Evolutionary conservation across 495 filamentous ascomycete genomes (phyloP).

Genomic region (Rhypophila decipiens): DNA sequence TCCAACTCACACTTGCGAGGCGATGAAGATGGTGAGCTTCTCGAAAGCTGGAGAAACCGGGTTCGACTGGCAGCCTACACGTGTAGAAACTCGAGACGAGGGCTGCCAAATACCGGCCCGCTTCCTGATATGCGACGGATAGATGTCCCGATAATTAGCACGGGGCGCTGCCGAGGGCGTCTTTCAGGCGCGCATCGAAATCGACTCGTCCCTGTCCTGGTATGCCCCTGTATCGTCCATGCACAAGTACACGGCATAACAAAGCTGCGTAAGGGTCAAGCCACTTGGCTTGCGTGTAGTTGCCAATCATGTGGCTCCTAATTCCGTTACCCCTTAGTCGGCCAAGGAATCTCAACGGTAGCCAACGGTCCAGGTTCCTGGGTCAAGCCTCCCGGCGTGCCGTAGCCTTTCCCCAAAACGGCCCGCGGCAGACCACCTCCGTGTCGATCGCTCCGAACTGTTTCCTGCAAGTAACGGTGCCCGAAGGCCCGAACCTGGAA

Average conservation of each 20-base stretch:
- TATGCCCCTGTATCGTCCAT: too few relatives aligned
- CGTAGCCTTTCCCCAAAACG: conserved; percentile 22
- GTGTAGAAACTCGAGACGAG: too few relatives aligned
- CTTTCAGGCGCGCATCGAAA: background rate
- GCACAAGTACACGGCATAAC: too few relatives aligned
- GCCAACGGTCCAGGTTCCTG: conserved; percentile 12
- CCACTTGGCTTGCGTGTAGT: too few relatives aligned
- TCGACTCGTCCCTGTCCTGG: too few relatives aligned
- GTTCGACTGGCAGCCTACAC: too few relatives aligned
- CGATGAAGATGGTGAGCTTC: too few relatives aligned
- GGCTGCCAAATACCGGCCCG: background rate
- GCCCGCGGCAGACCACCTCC: conserved; percentile 18
- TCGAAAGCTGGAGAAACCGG: too few relatives aligned
- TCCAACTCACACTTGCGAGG: too few relatives aligned
- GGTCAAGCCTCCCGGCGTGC: conserved; percentile 25
- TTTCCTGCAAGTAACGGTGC: background rate
- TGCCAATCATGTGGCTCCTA: too few relatives aligned
- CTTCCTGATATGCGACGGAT: conserved; percentile 5
- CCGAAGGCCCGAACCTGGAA: background rate
- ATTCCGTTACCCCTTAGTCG: background rate
- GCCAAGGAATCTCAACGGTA: background rate
- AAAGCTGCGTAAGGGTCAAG: too few relatives aligned
- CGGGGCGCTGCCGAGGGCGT: background rate
- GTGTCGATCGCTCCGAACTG: conserved; percentile 1
- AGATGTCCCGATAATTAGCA: conserved; percentile 8